These are phyloP conservation scores for Diutina pseudorugosa DNA, from an alignment of 1,139 yeast genomes.

Conservation along the genomic window DNA sequence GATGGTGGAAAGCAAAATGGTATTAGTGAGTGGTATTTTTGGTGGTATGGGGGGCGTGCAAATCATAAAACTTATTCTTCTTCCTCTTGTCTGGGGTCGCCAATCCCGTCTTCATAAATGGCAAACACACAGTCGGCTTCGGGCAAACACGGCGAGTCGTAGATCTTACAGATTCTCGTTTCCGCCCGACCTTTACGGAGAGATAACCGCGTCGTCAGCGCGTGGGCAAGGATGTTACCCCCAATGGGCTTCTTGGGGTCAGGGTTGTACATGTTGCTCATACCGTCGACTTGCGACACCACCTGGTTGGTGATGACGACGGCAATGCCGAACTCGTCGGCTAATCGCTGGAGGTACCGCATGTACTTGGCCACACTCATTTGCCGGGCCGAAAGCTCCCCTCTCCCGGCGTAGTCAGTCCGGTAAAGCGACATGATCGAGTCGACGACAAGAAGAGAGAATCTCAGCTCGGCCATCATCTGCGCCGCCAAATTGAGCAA, in stretches of 20 bases:
- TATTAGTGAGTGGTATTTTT: not conserved
- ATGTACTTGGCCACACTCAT: conserved; percentile 87
- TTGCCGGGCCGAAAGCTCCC: conserved; percentile 92
- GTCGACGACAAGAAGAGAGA: conserved; percentile 74
- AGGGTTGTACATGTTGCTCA: conserved; percentile 70
- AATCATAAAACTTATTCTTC: conserved; percentile 13
- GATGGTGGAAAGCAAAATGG: not conserved
- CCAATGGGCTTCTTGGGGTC: conserved; percentile 99
- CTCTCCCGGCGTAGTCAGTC: conserved; percentile 93
- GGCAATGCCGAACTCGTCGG: conserved; percentile 97
- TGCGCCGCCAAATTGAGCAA: conserved; percentile 82
- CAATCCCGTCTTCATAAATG: conserved; percentile 92
- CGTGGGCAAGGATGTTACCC: conserved; percentile 95
- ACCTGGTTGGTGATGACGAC: conserved; percentile 98
- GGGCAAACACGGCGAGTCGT: conserved; percentile 92
- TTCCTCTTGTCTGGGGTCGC: conserved; percentile 85
- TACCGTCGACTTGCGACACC: conserved; percentile 96
- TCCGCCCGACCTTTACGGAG: conserved; percentile 87
- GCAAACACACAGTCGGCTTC: conserved; percentile 94
- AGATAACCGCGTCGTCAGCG: conserved; percentile 85
- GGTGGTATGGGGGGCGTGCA: not conserved
- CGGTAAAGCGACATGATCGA: conserved; percentile 94
- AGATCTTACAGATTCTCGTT: conserved; percentile 85
- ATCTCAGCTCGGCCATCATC: conserved; percentile 92
- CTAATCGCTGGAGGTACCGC: conserved; percentile 83